phyloP scores from a whole-genome alignment of 352 stramenopile species.

The Hyphochytrium catenoides region DNA sequence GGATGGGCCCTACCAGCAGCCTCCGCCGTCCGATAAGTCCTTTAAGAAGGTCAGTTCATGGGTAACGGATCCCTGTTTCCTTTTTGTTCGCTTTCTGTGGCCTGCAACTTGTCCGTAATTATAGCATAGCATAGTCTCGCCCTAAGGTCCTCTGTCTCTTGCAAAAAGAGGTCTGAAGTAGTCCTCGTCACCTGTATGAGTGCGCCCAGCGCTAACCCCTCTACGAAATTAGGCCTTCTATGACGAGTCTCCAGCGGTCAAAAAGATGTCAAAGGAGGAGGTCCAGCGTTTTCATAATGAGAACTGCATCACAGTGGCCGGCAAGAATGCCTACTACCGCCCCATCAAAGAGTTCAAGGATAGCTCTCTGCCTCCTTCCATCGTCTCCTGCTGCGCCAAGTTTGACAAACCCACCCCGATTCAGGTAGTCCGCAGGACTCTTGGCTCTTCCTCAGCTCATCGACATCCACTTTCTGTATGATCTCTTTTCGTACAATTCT shows the following conservation, averaged over 20 bases:
- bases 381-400: constrained; percentile 60
- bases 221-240: constrained; percentile 26
- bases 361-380: constrained; percentile 40
- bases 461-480: too few species aligned
- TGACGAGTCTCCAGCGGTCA: constrained; percentile 31
- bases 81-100: not conserved
- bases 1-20: constrained; percentile 41
- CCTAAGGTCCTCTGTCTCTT: not conserved
- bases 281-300: constrained; percentile 55
- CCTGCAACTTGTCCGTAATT: constrained; percentile 1
- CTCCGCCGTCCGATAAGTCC: constrained; percentile 23
- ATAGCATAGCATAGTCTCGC: constrained; percentile 1
- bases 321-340: constrained; percentile 63
- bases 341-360: constrained; percentile 36
- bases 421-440: too few species aligned
- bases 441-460: too few species aligned
- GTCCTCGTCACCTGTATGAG: constrained; percentile 24
- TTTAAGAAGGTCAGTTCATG: constrained; percentile 38
- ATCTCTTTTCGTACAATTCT: too few species aligned
- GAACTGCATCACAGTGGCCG: constrained; percentile 54
- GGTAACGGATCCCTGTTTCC: constrained; percentile 3
- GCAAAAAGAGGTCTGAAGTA: constrained; percentile 17
- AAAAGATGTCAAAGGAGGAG: constrained; percentile 43
- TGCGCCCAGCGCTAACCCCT: constrained; percentile 9
- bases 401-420: constrained; percentile 88